Evolutionary conservation across 257 asterid genomes (phyloP).

Genomic region (Verbascum thapsus): DNA sequence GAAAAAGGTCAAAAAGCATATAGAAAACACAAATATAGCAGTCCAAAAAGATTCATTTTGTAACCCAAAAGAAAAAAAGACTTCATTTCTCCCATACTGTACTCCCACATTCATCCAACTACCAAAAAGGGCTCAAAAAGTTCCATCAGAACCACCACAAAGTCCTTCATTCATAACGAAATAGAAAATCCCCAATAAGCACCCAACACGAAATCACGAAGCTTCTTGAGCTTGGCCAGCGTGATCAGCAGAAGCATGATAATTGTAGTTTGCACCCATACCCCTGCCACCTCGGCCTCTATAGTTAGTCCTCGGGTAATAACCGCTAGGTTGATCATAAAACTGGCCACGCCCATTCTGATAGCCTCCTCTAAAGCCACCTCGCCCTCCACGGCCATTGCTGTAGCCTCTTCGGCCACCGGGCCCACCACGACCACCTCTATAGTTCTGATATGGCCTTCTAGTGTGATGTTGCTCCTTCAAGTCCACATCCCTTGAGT

Average conservation of each 20-base stretch:
- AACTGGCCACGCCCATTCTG: slow-evolving; percentile 59
- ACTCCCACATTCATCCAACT: slow-evolving; percentile 29
- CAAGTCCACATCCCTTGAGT: slow-evolving; percentile 37
- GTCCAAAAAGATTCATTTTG: slow-evolving; percentile 29
- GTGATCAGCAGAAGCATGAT: slow-evolving; percentile 40
- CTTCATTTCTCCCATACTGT: slow-evolving; percentile 20
- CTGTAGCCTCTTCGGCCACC: slow-evolving; percentile 56
- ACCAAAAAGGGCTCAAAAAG: slow-evolving; percentile 33
- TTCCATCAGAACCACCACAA: slow-evolving; percentile 25
- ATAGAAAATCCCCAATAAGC: neutral
- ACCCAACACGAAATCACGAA: slow-evolving; percentile 36
- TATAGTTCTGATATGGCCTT: slow-evolving; percentile 47
- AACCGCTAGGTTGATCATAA: slow-evolving; percentile 61
- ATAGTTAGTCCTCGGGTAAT: slow-evolving; percentile 52
- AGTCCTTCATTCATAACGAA: slow-evolving; percentile 19
- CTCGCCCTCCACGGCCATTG: slow-evolving; percentile 72
- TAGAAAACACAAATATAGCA: neutral
- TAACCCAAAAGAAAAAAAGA: no score
- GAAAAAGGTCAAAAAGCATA: neutral
- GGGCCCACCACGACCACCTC: slow-evolving; percentile 56
- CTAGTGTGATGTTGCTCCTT: slow-evolving; percentile 51
- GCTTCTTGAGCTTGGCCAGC: slow-evolving; percentile 45
- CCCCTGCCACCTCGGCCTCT: slow-evolving; percentile 85
- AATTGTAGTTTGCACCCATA: slow-evolving; percentile 46
- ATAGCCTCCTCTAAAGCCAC: slow-evolving; percentile 57